A percentile compares a stretch with the other conserved stretches of the same genome.
phyloP scores from a whole-genome alignment of 2,329 filamentous ascomycete genomes.

The Trichoderma sp. region DNA sequence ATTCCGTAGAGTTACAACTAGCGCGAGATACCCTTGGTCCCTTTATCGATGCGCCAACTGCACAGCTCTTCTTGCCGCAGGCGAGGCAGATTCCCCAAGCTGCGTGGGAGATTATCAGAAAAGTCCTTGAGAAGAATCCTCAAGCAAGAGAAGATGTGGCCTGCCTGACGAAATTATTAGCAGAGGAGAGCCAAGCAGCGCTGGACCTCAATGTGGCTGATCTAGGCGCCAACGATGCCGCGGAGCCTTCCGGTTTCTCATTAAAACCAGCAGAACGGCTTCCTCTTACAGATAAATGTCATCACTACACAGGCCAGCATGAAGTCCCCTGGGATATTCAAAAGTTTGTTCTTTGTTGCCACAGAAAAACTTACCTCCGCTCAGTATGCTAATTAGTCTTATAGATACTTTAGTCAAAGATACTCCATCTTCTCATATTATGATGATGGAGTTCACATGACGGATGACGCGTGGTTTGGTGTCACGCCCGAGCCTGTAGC shows the following conservation, averaged over 20 bases:
- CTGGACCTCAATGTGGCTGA: conserved; percentile 3
- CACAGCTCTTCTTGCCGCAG: conserved; percentile 17
- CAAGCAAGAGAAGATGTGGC: conserved; percentile 9
- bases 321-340: conserved; percentile 82
- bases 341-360: conserved; percentile 60
- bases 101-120: conserved; percentile 15
- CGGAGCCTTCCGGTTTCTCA: conserved; percentile 27
- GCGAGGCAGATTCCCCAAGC: conserved; percentile 13
- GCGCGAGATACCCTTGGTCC: conserved; percentile 17
- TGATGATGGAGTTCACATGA: conserved; percentile 85
- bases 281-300: conserved; percentile 62
- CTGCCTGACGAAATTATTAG: conserved; percentile 7
- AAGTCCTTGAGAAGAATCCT: not conserved
- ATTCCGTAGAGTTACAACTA: not conserved
- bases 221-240: not conserved
- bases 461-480: conserved; percentile 93
- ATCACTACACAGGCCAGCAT: conserved; percentile 70
- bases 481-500: conserved; percentile 94
- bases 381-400: not conserved
- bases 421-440: conserved; percentile 86
- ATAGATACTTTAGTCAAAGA: conserved; percentile 86
- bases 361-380: not conserved
- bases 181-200: not conserved
- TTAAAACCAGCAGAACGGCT: conserved; percentile 50
- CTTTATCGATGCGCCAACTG: conserved; percentile 13